phyloP scores from a whole-genome alignment of 176 grass and related monocot species.

The Bolboschoenus planiculmis region DNA sequence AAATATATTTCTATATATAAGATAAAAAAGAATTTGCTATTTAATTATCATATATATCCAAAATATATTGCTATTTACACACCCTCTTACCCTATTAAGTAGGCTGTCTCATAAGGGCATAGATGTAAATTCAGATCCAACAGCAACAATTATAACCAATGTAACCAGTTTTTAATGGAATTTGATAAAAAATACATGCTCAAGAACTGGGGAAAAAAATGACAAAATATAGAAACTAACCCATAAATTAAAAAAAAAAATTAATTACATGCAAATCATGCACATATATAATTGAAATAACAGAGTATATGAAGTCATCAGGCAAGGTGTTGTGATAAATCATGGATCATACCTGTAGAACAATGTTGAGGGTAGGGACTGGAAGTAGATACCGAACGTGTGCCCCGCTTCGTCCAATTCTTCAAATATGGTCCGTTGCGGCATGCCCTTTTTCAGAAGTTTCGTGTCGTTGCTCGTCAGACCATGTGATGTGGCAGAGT shows the following conservation, averaged over 20 bases:
- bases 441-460: conserved; percentile 35
- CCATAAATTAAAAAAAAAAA: background rate
- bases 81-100: background rate
- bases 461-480: conserved; percentile 56
- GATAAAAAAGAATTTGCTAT: too few relatives aligned
- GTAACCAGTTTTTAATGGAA: too few relatives aligned
- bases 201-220: too few relatives aligned
- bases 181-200: too few relatives aligned
- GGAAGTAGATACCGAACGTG: conserved; percentile 79
- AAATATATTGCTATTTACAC: background rate
- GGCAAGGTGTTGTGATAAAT: background rate
- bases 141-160: background rate
- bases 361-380: conserved; percentile 60
- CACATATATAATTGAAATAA: background rate
- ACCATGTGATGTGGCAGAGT: conserved; percentile 71
- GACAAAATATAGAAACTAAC: background rate
- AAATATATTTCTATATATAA: background rate
- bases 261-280: background rate
- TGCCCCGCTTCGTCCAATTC: conserved; percentile 47
- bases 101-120: background rate
- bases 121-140: background rate
- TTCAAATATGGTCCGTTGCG: conserved; percentile 79
- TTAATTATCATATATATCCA: too few relatives aligned
- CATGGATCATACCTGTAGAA: conserved; percentile 38
- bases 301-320: background rate